Percentiles rank a stretch among this genome's conserved stretches.
Conservation (phyloP, 768 basidiomycete genomes). For the Russula foetens region DNA sequence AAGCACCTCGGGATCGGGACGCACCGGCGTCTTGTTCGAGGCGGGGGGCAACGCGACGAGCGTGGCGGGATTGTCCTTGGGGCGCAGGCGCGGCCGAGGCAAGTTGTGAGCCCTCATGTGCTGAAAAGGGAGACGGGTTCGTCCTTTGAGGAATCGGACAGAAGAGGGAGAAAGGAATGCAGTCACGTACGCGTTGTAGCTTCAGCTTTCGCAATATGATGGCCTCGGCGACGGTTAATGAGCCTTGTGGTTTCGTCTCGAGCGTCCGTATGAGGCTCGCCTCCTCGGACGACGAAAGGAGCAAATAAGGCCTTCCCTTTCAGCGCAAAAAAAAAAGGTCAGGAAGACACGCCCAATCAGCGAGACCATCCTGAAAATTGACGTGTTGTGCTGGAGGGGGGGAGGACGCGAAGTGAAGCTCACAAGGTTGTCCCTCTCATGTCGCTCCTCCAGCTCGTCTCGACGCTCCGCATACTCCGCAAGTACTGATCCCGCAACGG, state of each 20-base stretch:
- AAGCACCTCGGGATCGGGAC: conserved; percentile 30
- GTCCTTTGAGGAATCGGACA: neutral
- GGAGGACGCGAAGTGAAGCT: neutral
- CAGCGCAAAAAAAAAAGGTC: neutral
- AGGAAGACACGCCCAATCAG: neutral
- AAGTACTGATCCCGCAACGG: neutral
- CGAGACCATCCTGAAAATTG: too few relatives aligned
- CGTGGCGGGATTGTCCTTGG: conserved; percentile 8
- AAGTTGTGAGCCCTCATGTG: conserved; percentile 22
- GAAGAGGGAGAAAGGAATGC: too few relatives aligned
- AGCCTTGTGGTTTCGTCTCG: conserved; percentile 1
- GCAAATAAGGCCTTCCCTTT: conserved; percentile 17
- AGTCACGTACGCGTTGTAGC: conserved; percentile 12
- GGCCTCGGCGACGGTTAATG: conserved; percentile 8
- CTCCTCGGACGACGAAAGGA: conserved; percentile 14
- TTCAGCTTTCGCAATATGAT: conserved; percentile 20
- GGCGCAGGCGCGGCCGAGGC: conserved; percentile 12
- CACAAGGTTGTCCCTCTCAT: conserved; percentile 15
- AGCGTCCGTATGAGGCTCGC: neutral
- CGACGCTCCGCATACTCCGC: conserved; percentile 2
- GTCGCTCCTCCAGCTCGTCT: conserved; percentile 6
- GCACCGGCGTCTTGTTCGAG: conserved; percentile 19
- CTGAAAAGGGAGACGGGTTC: neutral
- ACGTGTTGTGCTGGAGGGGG: too few relatives aligned
- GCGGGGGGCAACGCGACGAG: conserved; percentile 33